A percentile compares a stretch with the other conserved stretches of the same genome.
Evolutionary conservation across 1,284 basidiomycete species (phyloP).

Genomic region (Ceratobasidium sp.): DNA sequence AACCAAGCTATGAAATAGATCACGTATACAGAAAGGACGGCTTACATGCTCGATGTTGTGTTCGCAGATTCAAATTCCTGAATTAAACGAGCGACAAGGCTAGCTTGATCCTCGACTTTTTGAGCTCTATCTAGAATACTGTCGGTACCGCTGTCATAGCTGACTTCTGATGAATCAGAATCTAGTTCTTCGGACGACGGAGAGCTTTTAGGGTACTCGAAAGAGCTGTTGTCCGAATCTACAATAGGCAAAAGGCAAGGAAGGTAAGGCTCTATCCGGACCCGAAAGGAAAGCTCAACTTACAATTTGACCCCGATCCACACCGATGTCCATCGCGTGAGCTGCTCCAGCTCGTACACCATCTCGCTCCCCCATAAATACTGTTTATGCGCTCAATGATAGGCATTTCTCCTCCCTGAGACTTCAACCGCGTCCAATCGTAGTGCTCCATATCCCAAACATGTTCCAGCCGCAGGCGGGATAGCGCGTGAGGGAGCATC

Average conservation of each 20-base stretch:
- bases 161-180: neutral
- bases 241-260: no score
- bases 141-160: neutral
- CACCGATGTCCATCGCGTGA: neutral
- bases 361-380: neutral
- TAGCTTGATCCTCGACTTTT: no score
- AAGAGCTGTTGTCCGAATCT: constrained; percentile 5
- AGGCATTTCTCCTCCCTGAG: neutral
- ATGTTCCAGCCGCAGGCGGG: neutral
- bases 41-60: no score
- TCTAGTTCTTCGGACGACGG: constrained; percentile 7
- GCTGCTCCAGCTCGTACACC: neutral
- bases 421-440: neutral
- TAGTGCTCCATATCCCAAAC: constrained; percentile 9
- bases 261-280: neutral
- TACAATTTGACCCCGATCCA: constrained; percentile 7
- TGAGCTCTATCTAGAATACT: no score
- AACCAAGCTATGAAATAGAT: no score
- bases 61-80: no score
- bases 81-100: no score
- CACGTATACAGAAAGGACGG: no score
- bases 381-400: neutral
- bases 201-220: neutral
- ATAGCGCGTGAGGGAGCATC: neutral
- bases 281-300: neutral